Evolutionary conservation across 2,329 filamentous ascomycete species (phyloP).

Genomic region (Stemphylium beticola): DNA sequence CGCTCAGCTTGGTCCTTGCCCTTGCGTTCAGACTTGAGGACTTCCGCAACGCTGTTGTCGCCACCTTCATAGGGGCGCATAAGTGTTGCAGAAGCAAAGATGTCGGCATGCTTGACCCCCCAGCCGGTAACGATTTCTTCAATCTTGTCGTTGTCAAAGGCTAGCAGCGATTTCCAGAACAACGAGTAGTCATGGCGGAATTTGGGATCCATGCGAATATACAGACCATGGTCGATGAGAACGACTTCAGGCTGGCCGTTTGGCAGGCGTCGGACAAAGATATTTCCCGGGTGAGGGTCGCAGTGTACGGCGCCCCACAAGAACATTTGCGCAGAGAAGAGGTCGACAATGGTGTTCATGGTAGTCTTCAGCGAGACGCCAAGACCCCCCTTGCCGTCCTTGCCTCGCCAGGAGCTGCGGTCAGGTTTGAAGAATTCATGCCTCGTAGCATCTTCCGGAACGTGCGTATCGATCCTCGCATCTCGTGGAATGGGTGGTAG

Average conservation of each 20-base stretch:
- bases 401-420: conserved; percentile 78
- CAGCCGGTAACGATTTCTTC: conserved; percentile 74
- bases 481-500: conserved; percentile 57
- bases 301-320: conserved; percentile 95
- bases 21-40: conserved; percentile 60
- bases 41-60: conserved; percentile 68
- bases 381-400: conserved; percentile 75
- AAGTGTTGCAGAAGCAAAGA: conserved; percentile 89
- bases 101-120: conserved; percentile 87
- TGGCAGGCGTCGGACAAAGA: conserved; percentile 87
- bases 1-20: conserved; percentile 63
- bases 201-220: conserved; percentile 83
- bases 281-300: conserved; percentile 96
- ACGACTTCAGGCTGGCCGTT: conserved; percentile 87
- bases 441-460: conserved; percentile 44
- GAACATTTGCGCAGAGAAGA: conserved; percentile 98
- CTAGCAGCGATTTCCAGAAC: conserved; percentile 94
- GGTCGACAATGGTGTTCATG: conserved; percentile 95
- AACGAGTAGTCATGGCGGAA: conserved; percentile 86
- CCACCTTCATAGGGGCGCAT: conserved; percentile 91
- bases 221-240: conserved; percentile 95
- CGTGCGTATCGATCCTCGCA: conserved; percentile 39
- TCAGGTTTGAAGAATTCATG: conserved; percentile 76
- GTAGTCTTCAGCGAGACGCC: conserved; percentile 83
- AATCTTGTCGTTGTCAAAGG: conserved; percentile 87